A percentile compares a stretch with the other conserved stretches of the same genome.
phyloP scores from a whole-genome alignment of 495 filamentous ascomycete species.

The Sordaria brevicollis region DNA sequence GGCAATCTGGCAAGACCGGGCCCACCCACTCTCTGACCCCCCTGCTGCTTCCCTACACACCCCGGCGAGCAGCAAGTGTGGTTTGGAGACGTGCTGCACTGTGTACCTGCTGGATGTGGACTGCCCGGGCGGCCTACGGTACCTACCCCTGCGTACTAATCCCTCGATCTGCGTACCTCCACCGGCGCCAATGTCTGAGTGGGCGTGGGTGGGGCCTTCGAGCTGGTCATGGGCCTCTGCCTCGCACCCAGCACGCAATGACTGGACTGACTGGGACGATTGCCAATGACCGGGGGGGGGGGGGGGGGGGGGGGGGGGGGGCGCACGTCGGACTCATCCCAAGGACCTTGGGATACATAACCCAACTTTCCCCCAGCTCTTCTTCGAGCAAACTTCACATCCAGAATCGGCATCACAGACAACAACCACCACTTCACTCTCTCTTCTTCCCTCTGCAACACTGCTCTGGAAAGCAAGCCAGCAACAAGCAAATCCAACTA shows the following conservation, averaged over 20 bases:
- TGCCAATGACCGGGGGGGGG: constrained; percentile 15
- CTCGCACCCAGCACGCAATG: constrained; percentile 13
- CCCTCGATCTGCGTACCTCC: constrained; percentile 10
- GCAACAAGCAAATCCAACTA: background rate
- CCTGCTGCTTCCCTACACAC: constrained; percentile 1
- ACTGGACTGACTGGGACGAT: background rate
- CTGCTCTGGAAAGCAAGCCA: background rate
- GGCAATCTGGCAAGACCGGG: constrained; percentile 12
- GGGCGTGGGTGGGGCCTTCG: constrained; percentile 19
- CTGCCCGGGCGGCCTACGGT: constrained; percentile 11
- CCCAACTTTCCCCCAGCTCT: constrained; percentile 19
- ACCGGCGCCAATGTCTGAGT: constrained; percentile 21
- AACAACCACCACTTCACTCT: constrained; percentile 15
- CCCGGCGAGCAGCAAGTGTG: constrained; percentile 1
- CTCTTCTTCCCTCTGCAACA: constrained; percentile 8
- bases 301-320: constrained; percentile 11
- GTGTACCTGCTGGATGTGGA: constrained; percentile 4
- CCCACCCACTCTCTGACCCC: constrained; percentile 12
- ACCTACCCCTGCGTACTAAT: constrained; percentile 12
- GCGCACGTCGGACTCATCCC: background rate
- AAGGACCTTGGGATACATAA: constrained; percentile 19
- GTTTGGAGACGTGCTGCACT: constrained; percentile 2
- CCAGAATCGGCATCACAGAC: constrained; percentile 12
- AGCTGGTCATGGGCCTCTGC: constrained; percentile 25
- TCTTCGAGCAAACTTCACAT: constrained; percentile 11